Conservation (phyloP, 2,329 filamentous ascomycete species). For the Pseudogymnoascus sp. region DNA sequence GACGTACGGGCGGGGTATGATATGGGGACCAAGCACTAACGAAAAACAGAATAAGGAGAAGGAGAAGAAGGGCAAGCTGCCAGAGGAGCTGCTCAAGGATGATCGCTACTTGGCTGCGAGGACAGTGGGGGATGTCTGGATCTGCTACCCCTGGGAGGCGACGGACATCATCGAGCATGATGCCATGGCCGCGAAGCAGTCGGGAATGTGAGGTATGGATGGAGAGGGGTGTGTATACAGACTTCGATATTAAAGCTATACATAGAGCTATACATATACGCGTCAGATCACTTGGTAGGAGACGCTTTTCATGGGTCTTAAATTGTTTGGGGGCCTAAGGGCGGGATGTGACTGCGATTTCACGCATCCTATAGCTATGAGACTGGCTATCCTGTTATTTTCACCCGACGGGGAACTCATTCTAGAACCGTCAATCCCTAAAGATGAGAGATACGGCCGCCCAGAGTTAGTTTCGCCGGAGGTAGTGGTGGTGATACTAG, state of each 20-base stretch:
- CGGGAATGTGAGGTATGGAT: slow-evolving; percentile 11
- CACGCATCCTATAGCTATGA: neutral
- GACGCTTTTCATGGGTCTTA: neutral
- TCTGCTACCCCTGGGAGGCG: slow-evolving; percentile 98
- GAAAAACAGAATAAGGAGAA: slow-evolving; percentile 83
- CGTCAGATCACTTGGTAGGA: neutral
- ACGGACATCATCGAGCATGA: slow-evolving; percentile 92
- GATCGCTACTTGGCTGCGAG: slow-evolving; percentile 75
- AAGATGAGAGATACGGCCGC: neutral
- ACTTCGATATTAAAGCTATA: slow-evolving; percentile 5
- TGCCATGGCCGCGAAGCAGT: slow-evolving; percentile 44
- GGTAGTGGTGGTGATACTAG: neutral
- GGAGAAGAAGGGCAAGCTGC: slow-evolving; percentile 81
- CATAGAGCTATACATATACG: slow-evolving; percentile 7
- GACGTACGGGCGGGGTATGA: neutral
- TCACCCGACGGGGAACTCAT: neutral
- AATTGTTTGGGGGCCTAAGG: neutral
- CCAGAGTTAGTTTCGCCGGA: neutral
- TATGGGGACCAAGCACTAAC: slow-evolving; percentile 12
- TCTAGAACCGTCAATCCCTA: neutral
- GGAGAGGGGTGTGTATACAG: neutral
- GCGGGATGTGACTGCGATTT: neutral
- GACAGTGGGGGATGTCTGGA: slow-evolving; percentile 93
- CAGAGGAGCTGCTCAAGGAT: slow-evolving; percentile 65
- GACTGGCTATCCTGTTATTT: neutral